A percentile compares a stretch with the other conserved stretches of the same genome.
Evolutionary conservation across 345 rosid species (phyloP).

Genomic region (Eucalyptus dawsonii): DNA sequence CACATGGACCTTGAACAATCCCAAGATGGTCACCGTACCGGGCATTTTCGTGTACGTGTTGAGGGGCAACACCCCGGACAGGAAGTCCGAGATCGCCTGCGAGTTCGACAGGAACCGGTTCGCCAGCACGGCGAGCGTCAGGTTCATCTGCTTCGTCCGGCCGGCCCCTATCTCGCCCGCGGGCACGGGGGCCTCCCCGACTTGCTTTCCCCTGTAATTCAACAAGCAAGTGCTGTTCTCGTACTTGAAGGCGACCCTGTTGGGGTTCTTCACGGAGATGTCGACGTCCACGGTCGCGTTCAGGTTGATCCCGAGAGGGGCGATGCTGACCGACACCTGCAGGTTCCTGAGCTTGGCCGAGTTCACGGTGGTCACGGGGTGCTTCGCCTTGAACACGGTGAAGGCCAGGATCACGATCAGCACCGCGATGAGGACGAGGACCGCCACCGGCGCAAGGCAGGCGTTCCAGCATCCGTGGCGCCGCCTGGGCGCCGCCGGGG

Average conservation of each 20-base stretch:
- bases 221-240: constrained; percentile 20
- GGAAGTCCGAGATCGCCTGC: constrained; percentile 19
- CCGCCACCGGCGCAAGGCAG: constrained; percentile 14
- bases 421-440: constrained; percentile 11
- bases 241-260: constrained; percentile 53
- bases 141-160: constrained; percentile 26
- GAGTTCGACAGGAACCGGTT: constrained; percentile 40
- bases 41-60: constrained; percentile 23
- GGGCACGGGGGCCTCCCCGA: constrained; percentile 66
- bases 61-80: constrained; percentile 26
- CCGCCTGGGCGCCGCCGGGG: neutral
- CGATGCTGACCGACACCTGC: constrained; percentile 4
- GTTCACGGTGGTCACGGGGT: constrained; percentile 29
- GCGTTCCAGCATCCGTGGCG: neutral
- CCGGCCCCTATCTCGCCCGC: constrained; percentile 36
- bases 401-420: constrained; percentile 37
- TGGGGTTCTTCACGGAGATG: constrained; percentile 52
- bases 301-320: constrained; percentile 8
- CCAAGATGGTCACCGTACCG: constrained; percentile 47
- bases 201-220: constrained; percentile 39
- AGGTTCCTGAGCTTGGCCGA: constrained; percentile 28
- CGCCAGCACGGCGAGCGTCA: constrained; percentile 55
- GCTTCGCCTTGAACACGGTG: constrained; percentile 72
- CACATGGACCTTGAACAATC: constrained; percentile 27
- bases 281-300: constrained; percentile 41